Evolutionary conservation across 2,329 filamentous ascomycete species (phyloP), one percentile per base, ranked within the genome.

Genomic region (Tothia fuscella): DNA sequence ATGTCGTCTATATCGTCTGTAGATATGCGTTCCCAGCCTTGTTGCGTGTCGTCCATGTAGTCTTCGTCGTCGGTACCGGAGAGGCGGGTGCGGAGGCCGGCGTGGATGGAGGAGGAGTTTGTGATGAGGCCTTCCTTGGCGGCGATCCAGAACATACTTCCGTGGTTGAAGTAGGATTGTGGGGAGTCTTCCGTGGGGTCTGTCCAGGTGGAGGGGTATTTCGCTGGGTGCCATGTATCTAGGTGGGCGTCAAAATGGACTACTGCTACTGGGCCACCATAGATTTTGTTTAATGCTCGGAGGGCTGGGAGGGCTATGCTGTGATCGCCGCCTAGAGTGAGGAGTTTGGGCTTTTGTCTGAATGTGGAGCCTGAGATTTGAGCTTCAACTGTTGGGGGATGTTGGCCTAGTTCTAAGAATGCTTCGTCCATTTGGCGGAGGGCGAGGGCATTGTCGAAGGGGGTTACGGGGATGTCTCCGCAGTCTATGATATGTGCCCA

Each of bases 111-210:
- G 0, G 74, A 80, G 12, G 68, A 65, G 58, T 89, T 88, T 46
- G 74, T 70, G 44, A 93, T 78, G 20, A 94, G 65, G 0, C 83
- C 84, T 58, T 93, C 87, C 22, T 78, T 77, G 37, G 79, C 78
- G 5, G 87, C 87, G 50, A 89, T 73, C 81, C 85, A 89, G 69
- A 93, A 93, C 78, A 93, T 91, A 50, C 76, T 84, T 4, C 88
- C 87, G 60, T 94, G 87, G 54, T 80, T 93, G 65, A 93, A 91
- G 50, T 80, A 74, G 2, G 76, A 72, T 58, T 85, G 82, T 46
- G 76, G 20, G 3, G 71, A 72, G 5, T 67, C 60, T 41, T 67
- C 61, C 44, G 19, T 35, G 24, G 37, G 33, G 21, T 69, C 64
- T 10, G 70, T 57, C 87, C 87, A 94, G 42, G 78, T 76, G 13